phyloP scores from a whole-genome alignment of 1,139 yeast species.

The Hansenula lynferdii region DNA sequence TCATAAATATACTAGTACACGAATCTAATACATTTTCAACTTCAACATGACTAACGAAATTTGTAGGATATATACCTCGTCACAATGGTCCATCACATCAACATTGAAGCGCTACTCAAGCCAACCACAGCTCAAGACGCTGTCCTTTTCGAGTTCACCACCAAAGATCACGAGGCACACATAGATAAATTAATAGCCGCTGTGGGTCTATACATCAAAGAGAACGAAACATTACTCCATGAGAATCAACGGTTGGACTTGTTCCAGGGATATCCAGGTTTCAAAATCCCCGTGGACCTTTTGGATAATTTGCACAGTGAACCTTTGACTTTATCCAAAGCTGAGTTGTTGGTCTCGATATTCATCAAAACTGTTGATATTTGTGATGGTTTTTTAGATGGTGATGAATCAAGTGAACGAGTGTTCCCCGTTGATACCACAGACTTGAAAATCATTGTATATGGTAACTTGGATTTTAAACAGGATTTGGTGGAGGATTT shows the following conservation, averaged over 20 bases:
- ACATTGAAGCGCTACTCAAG: constrained; percentile 1
- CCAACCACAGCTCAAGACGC: background rate
- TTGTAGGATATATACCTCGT: too few species aligned
- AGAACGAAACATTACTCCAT: background rate
- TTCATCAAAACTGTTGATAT: constrained; percentile 23
- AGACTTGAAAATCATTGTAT: background rate
- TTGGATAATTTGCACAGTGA: constrained; percentile 14
- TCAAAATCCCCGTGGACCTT: constrained; percentile 19
- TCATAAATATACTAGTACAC: too few species aligned
- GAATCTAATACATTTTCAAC: too few species aligned
- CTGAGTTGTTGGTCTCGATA: constrained; percentile 24
- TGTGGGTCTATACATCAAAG: background rate
- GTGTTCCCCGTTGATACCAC: constrained; percentile 1
- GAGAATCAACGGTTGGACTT: constrained; percentile 9
- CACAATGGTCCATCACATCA: too few species aligned
- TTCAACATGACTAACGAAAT: too few species aligned
- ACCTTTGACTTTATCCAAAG: constrained; percentile 21
- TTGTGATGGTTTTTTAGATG: constrained; percentile 8
- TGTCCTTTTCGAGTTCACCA: background rate
- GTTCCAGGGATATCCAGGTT: constrained; percentile 10
- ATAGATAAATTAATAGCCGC: background rate
- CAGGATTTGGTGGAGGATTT: constrained; percentile 8
- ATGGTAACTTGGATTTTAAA: constrained; percentile 1
- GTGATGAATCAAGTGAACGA: background rate
- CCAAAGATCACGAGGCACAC: background rate